Base-by-base conservation (phyloP, 441 rosid genomes). In the Croton setiger region DNA sequence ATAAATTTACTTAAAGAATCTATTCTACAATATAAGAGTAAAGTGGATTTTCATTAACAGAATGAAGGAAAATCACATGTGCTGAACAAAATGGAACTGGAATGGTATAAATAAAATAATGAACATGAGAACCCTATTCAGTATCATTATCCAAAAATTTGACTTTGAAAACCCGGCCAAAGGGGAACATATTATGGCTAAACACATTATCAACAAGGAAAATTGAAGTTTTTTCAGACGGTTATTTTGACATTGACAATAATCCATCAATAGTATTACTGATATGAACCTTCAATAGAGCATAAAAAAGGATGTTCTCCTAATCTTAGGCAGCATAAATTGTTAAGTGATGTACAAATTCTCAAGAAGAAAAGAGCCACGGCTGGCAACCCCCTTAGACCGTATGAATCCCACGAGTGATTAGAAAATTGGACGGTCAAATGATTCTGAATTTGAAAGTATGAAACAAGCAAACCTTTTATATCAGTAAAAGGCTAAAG, bases 21-120 rank as follows among this genome's bases (percentile, higher is more conserved):
- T 60, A 43, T 17, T 36, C 13, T 18, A 48, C 55, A 37, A 52
- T 17, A 64, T 15, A 15, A 73, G 63, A 67, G 17, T 12, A 57
- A 23, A 27, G 36, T 39, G 4, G 45, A 27, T 36, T 5, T 39
- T 37, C 56, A 45, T 8, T 66, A 44, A 17, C 14, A 49, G 35
- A 56, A 60, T 39, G n/a, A 15, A 35, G n/a, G n/a, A 12, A 8
- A 53, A 45, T 55, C 57, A 43, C 18, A 67, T 66, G 0, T 18
- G 10, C 13, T 43, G 54, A 14, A 33, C 0, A 33, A 67, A 67
- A 4, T 44, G 63, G 11, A 33, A 9, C n/a, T 41, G n/a, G 44
- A 11, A 56, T 3, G 36, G 20, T 49, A 36, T 12, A 52, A 17
- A 18, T 35, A n/a, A 65, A 65, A 5, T 35, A 67, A 23, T 17